Conservation (phyloP, 2,329 filamentous ascomycete species). For the Colletotrichum coccodes region DNA sequence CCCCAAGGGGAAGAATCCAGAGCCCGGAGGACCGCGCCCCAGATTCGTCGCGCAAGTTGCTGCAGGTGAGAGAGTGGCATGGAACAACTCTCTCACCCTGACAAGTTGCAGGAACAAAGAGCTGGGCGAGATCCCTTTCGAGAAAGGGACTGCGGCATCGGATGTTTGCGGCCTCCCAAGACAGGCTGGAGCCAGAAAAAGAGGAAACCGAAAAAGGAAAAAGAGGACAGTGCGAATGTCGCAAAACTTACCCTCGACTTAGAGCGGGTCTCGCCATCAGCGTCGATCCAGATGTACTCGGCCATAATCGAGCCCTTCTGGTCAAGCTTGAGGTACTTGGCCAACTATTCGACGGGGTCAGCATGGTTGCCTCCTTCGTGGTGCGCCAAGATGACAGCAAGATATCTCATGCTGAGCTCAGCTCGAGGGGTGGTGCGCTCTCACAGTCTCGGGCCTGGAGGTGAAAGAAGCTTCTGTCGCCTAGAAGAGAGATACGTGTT, state of each 20-base stretch:
- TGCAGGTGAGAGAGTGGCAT: conserved; percentile 4
- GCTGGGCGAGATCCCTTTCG: neutral
- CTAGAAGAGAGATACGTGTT: conserved; percentile 33
- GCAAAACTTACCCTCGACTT: conserved; percentile 87
- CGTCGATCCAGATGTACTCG: conserved; percentile 97
- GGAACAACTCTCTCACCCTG: conserved; percentile 4
- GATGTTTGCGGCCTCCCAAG: neutral
- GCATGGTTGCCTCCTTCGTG: conserved; percentile 20
- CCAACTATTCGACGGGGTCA: conserved; percentile 67
- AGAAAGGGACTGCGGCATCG: neutral
- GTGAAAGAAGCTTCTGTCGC: conserved; percentile 40
- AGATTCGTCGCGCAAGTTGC: conserved; percentile 10
- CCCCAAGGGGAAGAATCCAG: conserved; percentile 3
- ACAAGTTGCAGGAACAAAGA: neutral
- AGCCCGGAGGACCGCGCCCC: conserved; percentile 9
- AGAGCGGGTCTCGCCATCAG: conserved; percentile 83
- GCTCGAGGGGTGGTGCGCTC: conserved; percentile 22
- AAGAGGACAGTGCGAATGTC: conserved; percentile 35
- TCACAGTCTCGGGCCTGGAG: conserved; percentile 48
- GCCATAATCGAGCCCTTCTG: conserved; percentile 91
- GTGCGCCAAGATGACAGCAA: neutral
- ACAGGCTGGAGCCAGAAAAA: conserved; percentile 2
- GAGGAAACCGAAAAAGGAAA: neutral
- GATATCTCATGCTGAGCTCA: neutral
- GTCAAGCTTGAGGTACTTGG: conserved; percentile 91